Evolutionary conservation across 2,329 filamentous ascomycete genomes (phyloP), one percentile per base, ranked within the genome.

Genomic region (Neopestalotiopsis clavispora): DNA sequence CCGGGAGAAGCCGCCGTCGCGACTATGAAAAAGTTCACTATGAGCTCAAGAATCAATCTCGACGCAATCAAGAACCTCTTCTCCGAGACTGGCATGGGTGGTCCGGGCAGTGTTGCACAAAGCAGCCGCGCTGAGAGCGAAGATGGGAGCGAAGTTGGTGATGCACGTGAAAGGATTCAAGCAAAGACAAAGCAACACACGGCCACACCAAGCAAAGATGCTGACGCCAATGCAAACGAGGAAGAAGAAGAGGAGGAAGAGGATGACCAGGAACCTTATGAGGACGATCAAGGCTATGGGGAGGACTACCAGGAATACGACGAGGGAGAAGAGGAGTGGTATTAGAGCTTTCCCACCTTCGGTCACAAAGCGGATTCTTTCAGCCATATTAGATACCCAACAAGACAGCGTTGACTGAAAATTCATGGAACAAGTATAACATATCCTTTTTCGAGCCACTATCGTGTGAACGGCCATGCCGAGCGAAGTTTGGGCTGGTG

Each of bases 31-130:
- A 87, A 89, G 14, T 85, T 91, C 60, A 87, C 87, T 0, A 92
- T 90, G 80, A 93, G 90, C 71, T 92, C 90, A 79, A 91, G 92
- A 75, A 92, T 94, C 76, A 93, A 94, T 74, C 94, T 94, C 78
- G 86, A 88, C 67, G 87, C 86, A 49, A 87, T 91, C 71, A 82
- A 84, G 59, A 86, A 83, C 69, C 84, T 91, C 30, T 90, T 91
- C 70, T 10, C 30, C 17, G 84, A 86, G 73, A 78, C 81, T 72
- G 78, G 80, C 28, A 81, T 82, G 49, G 65, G 76, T 1, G 84
- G 84, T 0, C 82, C 85, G 0, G 86, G 86, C 0, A 87, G 85
- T 68, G 81, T 82, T 65, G 77, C 75, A 14, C 75, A 77, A 4
- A 82, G 79, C 58, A 82, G 80, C 68, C 76, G 76, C 5, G 77